Conservation (phyloP, 2,329 filamentous ascomycete species). For the Fulvia fulva region DNA sequence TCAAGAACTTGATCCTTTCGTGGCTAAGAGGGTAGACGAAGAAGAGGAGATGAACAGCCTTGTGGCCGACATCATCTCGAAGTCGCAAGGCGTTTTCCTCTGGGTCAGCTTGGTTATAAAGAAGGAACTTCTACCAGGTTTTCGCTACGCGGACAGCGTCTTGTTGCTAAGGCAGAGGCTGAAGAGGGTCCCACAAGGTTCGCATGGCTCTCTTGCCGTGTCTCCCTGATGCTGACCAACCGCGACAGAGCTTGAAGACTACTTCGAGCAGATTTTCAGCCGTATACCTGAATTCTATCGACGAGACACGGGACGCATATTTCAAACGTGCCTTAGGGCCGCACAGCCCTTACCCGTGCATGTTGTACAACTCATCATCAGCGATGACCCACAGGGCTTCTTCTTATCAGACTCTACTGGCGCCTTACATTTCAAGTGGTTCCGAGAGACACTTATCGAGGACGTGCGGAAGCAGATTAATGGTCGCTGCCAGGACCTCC, state of each 20-base stretch:
- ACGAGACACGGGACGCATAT: slow-evolving; percentile 7
- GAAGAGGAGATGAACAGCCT: neutral
- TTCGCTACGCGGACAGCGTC: neutral
- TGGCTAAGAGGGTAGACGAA: neutral
- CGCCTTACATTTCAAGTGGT: neutral
- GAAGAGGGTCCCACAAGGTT: neutral
- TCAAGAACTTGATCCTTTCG: neutral
- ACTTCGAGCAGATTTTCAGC: neutral
- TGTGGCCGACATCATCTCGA: slow-evolving; percentile 4
- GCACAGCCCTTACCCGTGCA: neutral
- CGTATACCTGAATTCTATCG: neutral
- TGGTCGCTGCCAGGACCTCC: neutral
- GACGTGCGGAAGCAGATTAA: neutral
- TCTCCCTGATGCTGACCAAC: neutral
- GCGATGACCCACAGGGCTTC: neutral
- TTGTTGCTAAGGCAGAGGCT: neutral
- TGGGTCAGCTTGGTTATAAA: slow-evolving; percentile 15
- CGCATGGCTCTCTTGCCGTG: neutral
- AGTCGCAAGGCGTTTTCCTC: slow-evolving; percentile 17
- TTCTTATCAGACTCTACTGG: neutral
- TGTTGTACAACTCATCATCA: neutral
- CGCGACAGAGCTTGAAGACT: neutral
- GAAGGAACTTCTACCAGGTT: neutral
- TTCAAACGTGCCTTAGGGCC: slow-evolving; percentile 1
- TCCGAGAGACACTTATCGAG: neutral